Conservation (phyloP, 345 rosid species). For the Nasturtium officinale region DNA sequence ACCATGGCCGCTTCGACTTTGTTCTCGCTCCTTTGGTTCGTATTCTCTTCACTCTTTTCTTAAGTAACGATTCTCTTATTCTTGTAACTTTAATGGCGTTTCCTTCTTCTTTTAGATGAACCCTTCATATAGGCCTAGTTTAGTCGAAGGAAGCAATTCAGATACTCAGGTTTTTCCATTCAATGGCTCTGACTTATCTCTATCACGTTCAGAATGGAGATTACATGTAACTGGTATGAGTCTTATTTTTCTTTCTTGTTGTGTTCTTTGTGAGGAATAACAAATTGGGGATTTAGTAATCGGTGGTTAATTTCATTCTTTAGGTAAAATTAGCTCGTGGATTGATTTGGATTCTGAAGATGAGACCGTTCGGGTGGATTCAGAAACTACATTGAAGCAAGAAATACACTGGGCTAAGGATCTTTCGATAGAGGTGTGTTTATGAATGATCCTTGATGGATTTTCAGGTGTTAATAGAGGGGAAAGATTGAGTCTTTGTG, state of each 20-base stretch:
- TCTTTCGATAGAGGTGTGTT: slow-evolving; percentile 64
- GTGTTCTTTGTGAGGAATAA: background rate
- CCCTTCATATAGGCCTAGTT: slow-evolving; percentile 71
- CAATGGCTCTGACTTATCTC: slow-evolving; percentile 66
- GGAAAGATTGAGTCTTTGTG: background rate
- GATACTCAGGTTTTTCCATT: slow-evolving; percentile 53
- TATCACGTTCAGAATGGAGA: slow-evolving; percentile 69
- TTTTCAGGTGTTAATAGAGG: background rate
- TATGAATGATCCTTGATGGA: background rate
- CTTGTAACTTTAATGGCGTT: slow-evolving; percentile 40
- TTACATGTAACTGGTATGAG: slow-evolving; percentile 71
- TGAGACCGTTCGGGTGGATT: slow-evolving; percentile 57
- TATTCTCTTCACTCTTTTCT: slow-evolving; percentile 48
- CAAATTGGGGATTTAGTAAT: background rate
- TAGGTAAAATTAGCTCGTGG: slow-evolving; percentile 84
- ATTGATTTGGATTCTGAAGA: slow-evolving; percentile 86
- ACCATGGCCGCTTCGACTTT: slow-evolving; percentile 61
- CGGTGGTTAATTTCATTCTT: background rate
- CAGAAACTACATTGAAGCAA: slow-evolving; percentile 79
- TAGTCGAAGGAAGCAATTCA: slow-evolving; percentile 36
- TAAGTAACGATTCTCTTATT: slow-evolving; percentile 49
- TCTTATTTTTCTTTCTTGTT: background rate
- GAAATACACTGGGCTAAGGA: slow-evolving; percentile 85
- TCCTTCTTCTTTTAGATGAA: slow-evolving; percentile 49
- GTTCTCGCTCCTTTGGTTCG: slow-evolving; percentile 70